phyloP scores from a whole-genome alignment of 441 rosid species.

The Mallotus repandus region DNA sequence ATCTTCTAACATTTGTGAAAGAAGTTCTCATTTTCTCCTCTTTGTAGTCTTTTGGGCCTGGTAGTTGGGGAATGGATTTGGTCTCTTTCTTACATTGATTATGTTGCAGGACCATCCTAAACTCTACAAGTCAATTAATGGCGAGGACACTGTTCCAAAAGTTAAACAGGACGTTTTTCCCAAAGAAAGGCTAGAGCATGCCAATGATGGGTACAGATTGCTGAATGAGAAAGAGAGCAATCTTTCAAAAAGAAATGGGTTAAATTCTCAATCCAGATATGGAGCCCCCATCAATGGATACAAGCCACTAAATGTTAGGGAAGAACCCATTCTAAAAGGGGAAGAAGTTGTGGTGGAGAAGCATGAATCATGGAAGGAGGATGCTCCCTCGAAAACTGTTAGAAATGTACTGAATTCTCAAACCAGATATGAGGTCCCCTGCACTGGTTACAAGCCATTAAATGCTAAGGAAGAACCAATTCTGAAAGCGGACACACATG shows the following conservation, averaged over 20 bases:
- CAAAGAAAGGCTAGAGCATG: conserved; percentile 36
- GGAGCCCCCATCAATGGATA: conserved; percentile 29
- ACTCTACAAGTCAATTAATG: conserved; percentile 32
- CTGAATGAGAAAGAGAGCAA: conserved; percentile 24
- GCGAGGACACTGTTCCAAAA: conserved; percentile 27
- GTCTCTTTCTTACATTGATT: conserved; percentile 20
- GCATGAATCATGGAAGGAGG: conserved; percentile 44
- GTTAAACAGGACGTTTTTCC: conserved; percentile 29
- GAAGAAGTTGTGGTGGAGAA: conserved; percentile 38
- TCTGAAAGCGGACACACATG: conserved; percentile 36
- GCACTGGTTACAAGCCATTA: conserved; percentile 30
- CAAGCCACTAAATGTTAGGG: conserved; percentile 30
- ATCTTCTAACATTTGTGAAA: not conserved
- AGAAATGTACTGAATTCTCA: conserved; percentile 37
- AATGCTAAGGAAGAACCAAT: conserved; percentile 36
- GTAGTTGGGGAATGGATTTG: not conserved
- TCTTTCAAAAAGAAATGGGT: conserved; percentile 30
- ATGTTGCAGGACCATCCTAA: conserved; percentile 44
- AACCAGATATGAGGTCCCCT: conserved; percentile 22
- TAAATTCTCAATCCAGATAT: conserved; percentile 27
- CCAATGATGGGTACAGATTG: conserved; percentile 26
- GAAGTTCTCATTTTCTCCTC: not conserved
- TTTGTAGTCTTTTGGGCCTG: not conserved
- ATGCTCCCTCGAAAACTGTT: conserved; percentile 37
- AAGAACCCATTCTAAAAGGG: conserved; percentile 35